Conservation (phyloP, 2,329 filamentous ascomycete genomes). For the Fusarium succisae region DNA sequence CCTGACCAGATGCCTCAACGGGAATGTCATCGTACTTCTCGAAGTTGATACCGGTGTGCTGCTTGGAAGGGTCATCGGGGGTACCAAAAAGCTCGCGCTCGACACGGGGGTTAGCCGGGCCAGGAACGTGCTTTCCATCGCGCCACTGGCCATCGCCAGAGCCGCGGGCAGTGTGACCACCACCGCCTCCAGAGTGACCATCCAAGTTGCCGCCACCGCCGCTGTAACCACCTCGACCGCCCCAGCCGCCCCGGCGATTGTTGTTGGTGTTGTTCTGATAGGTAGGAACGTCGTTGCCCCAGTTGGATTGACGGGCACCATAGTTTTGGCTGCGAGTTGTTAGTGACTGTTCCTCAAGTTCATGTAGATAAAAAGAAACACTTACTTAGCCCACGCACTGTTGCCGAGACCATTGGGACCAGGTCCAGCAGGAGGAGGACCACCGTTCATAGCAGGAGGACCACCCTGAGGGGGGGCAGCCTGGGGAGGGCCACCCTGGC, state of each 20-base stretch:
- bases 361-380: constrained; percentile 36
- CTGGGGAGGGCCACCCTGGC: constrained; percentile 44
- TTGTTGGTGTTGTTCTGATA: constrained; percentile 41
- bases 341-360: constrained; percentile 10
- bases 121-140: constrained; percentile 95
- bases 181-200: constrained; percentile 78
- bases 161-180: constrained; percentile 71
- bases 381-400: constrained; percentile 72
- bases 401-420: constrained; percentile 64
- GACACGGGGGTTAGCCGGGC: constrained; percentile 84
- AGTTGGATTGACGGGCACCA: constrained; percentile 49
- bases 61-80: constrained; percentile 90
- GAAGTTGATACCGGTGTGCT: constrained; percentile 99
- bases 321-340: constrained; percentile 43
- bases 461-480: constrained; percentile 6
- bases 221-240: constrained; percentile 49
- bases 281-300: constrained; percentile 44
- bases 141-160: constrained; percentile 97
- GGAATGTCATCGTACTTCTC: constrained; percentile 99
- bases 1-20: constrained; percentile 92
- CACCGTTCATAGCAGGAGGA: constrained; percentile 26
- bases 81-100: constrained; percentile 97
- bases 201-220: constrained; percentile 55
- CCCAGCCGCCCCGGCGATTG: constrained; percentile 48
- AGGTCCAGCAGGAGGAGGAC: constrained; percentile 31